A percentile compares a stretch with the other conserved stretches of the same genome.
Conservation (phyloP, 1,284 basidiomycete genomes). For the Vanrija sp. region DNA sequence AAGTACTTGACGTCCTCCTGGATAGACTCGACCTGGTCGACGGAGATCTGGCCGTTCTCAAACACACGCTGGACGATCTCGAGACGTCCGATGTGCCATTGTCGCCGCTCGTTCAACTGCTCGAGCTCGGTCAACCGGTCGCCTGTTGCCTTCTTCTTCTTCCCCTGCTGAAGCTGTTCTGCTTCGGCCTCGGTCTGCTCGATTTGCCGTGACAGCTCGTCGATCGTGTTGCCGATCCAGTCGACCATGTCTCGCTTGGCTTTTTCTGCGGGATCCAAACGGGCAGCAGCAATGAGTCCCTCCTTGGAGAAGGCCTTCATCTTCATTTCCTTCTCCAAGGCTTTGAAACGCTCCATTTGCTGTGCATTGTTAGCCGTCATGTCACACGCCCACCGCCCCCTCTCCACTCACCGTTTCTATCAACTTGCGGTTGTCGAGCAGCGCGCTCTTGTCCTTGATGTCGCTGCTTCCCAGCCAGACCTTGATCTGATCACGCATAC, state of each 20-base stretch:
- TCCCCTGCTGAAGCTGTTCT: slow-evolving; percentile 66
- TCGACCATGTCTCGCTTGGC: slow-evolving; percentile 86
- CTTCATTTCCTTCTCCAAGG: slow-evolving; percentile 99
- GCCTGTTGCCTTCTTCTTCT: slow-evolving; percentile 65
- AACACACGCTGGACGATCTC: slow-evolving; percentile 90
- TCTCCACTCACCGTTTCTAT: slow-evolving; percentile 85
- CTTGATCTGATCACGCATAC: slow-evolving; percentile 98
- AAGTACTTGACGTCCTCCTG: slow-evolving; percentile 98
- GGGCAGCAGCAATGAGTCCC: slow-evolving; percentile 88
- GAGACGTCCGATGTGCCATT: slow-evolving; percentile 90
- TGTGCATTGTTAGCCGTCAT: slow-evolving; percentile 45
- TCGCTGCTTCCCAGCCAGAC: slow-evolving; percentile 97
- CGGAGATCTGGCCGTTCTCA: slow-evolving; percentile 84
- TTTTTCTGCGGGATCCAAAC: slow-evolving; percentile 93
- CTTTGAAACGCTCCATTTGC: slow-evolving; percentile 99
- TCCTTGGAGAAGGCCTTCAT: slow-evolving; percentile 99
- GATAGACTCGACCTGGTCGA: slow-evolving; percentile 74
- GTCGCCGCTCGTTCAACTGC: slow-evolving; percentile 82
- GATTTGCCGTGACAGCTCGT: slow-evolving; percentile 88
- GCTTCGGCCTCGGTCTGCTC: slow-evolving; percentile 94
- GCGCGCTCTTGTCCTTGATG: slow-evolving; percentile 95
- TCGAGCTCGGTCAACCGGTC: slow-evolving; percentile 78
- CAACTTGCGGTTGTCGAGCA: slow-evolving; percentile 88
- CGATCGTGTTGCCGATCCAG: slow-evolving; percentile 83
- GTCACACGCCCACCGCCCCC: neutral